phyloP scores from a whole-genome alignment of 1,139 yeast species.

The Wickerhamomyces sp. region DNA sequence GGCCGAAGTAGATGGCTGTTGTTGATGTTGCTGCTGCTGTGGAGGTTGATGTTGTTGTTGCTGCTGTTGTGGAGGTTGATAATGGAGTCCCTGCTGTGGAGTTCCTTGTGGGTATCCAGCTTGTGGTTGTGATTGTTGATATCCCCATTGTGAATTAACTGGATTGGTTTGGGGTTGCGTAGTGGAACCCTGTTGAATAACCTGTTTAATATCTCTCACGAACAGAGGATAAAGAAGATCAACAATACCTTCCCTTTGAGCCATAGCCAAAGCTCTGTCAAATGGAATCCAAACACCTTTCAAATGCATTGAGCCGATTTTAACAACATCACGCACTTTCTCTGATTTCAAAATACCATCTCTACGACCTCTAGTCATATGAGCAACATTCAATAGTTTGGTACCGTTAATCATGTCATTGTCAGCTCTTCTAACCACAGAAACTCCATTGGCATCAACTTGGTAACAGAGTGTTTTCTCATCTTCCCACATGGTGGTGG shows the following conservation, averaged over 20 bases:
- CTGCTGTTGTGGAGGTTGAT: slow-evolving; percentile 7
- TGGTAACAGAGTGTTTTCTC: slow-evolving; percentile 93
- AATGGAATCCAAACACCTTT: slow-evolving; percentile 99
- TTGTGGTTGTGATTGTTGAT: slow-evolving; percentile 6
- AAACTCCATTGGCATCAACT: slow-evolving; percentile 87
- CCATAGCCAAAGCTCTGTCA: slow-evolving; percentile 87
- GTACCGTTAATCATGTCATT: slow-evolving; percentile 94
- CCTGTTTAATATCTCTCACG: slow-evolving; percentile 77
- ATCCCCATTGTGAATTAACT: slow-evolving; percentile 8
- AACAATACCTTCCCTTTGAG: slow-evolving; percentile 83
- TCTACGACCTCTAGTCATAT: slow-evolving; percentile 93
- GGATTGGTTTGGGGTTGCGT: slow-evolving; percentile 24
- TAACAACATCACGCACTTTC: slow-evolving; percentile 85
- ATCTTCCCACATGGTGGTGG: slow-evolving; percentile 97
- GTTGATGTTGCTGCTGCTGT: slow-evolving; percentile 8
- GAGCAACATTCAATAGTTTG: slow-evolving; percentile 84
- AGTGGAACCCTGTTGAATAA: slow-evolving; percentile 39
- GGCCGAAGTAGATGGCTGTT: slow-evolving; percentile 8
- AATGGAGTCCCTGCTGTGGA: slow-evolving; percentile 8
- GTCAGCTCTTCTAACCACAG: slow-evolving; percentile 91
- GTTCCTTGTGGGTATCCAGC: slow-evolving; percentile 14
- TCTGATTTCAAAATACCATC: slow-evolving; percentile 92
- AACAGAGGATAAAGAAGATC: slow-evolving; percentile 83
- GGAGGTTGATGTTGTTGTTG: slow-evolving; percentile 7
- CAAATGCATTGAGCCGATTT: slow-evolving; percentile 94